Conservation (phyloP, 129 eudicot genomes). For the Flaveria linearis region DNA sequence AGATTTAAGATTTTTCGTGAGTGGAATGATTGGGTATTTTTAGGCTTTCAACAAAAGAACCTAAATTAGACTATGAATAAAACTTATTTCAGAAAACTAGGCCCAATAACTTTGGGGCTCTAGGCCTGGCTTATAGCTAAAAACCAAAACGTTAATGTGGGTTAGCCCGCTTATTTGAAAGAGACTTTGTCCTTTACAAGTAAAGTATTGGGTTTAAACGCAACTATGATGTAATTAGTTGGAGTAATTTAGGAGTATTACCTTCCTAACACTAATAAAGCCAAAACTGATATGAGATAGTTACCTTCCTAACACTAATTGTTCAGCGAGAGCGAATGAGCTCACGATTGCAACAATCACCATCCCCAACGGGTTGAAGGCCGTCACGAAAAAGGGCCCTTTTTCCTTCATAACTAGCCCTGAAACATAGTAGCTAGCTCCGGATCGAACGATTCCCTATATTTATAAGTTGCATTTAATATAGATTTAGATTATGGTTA, state of each 20-base stretch:
- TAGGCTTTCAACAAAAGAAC: no score
- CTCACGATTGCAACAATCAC: conserved; percentile 62
- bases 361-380: conserved; percentile 67
- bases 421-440: conserved; percentile 54
- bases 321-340: conserved; percentile 51
- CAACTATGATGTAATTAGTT: no score
- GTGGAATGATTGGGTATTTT: no score
- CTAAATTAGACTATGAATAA: no score
- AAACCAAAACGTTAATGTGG: neutral
- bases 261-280: conserved; percentile 54
- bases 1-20: no score
- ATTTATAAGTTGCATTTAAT: neutral
- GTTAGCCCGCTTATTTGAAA: no score
- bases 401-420: conserved; percentile 56
- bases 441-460: conserved; percentile 65
- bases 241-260: neutral
- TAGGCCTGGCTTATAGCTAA: no score
- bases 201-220: no score
- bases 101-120: no score
- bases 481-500: neutral
- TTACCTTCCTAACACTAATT: conserved; percentile 59
- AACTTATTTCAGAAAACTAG: no score
- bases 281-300: neutral
- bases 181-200: no score
- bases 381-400: conserved; percentile 67